Base-by-base conservation (phyloP, 306 rosid species). In the Quercus berberidifolia region DNA sequence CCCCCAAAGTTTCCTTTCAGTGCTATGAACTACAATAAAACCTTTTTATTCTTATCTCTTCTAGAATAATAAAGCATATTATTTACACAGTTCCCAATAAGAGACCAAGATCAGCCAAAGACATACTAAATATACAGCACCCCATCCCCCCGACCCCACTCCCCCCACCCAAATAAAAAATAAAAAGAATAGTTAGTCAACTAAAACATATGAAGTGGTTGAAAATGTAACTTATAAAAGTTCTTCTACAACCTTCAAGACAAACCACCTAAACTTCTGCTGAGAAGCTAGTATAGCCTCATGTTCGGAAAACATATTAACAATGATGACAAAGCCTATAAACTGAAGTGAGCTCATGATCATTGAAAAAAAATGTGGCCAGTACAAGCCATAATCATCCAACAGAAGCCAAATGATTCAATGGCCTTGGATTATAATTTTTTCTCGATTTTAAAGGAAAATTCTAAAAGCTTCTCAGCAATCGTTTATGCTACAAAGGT, bases 191-290 rank as follows among this genome's bases (percentile, higher is more conserved):
- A 64, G 21, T 15, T 28, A 30, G 15, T 3, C 30, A 12, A 19
- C n/a, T 1, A 17, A 18, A 68, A 19, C 35, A 55, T 17, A 67
- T 58, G 76, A 52, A 20, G 72, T 56, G 21, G 43, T 41, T 57
- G 5, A 28, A 43, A 54, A 6, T 35, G 55, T 35, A 57, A 64
- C 58, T 15, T 46, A 69, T 69, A 73, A 18, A 30, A 64, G 31
- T 28, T 55, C 54, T 28, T 73, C 21, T 74, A 54, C 62, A 73
- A 82, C 35, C 71, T 65, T 58, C 64, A 68, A 35, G 38, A 46
- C 12, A 26, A 38, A 51, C 55, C 14, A 31, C 64, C 23, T 4
- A 11, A 21, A 28, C 20, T 15, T 15, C 70, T 19, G 25, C 31
- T n/a, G 26, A 28, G 14, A 19, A 52, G 14, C 8, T 55, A 74